Conservation (phyloP, 306 rosid genomes). For the Quercus cerris region DNA sequence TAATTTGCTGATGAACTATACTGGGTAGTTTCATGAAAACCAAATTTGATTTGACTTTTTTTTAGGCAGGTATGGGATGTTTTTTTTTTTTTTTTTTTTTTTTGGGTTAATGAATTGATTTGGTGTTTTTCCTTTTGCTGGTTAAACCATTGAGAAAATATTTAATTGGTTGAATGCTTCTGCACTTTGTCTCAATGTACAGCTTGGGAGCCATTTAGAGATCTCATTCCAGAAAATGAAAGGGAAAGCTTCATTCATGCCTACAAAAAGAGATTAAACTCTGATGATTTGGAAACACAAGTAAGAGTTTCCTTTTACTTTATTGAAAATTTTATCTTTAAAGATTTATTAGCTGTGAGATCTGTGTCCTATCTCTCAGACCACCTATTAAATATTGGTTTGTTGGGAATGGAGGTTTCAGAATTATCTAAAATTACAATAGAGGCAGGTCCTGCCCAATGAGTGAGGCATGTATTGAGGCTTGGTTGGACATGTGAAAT, state of each 20-base stretch:
- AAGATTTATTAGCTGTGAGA: slow-evolving; percentile 11
- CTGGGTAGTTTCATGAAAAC: not conserved
- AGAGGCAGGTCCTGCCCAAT: not conserved
- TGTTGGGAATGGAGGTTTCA: slow-evolving; percentile 9
- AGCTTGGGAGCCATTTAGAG: slow-evolving; percentile 96
- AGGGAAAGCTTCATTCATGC: slow-evolving; percentile 73
- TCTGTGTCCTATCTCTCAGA: slow-evolving; percentile 6
- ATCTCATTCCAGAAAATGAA: slow-evolving; percentile 82
- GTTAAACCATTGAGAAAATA: not conserved
- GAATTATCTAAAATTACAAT: not conserved
- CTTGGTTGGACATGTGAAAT: not conserved
- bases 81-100: not conserved
- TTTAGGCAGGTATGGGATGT: not conserved
- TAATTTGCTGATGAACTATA: not conserved
- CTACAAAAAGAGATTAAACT: slow-evolving; percentile 79
- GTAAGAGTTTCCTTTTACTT: slow-evolving; percentile 42
- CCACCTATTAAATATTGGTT: not conserved
- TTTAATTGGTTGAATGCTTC: slow-evolving; percentile 23
- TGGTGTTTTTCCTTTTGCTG: slow-evolving; percentile 11
- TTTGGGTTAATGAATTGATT: not conserved
- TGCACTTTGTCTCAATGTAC: slow-evolving; percentile 20
- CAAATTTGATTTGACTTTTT: not conserved
- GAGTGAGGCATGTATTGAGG: slow-evolving; percentile 4
- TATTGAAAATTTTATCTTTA: not conserved
- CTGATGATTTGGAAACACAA: slow-evolving; percentile 69